phyloP scores from a whole-genome alignment of 148 eudicot species.

The Nepenthes mirabilis region DNA sequence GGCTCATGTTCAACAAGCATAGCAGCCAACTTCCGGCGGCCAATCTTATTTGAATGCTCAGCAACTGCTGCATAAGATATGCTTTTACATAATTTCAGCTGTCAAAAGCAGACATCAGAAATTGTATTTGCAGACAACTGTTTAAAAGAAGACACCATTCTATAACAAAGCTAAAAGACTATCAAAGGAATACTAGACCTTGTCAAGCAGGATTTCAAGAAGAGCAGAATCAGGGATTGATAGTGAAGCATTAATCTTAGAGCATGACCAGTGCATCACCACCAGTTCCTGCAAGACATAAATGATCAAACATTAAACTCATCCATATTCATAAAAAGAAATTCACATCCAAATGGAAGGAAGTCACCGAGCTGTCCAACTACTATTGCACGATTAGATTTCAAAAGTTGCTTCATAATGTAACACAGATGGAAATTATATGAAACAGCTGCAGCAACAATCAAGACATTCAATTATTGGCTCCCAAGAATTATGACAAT shows the following conservation, averaged over 20 bases:
- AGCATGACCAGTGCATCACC: constrained; percentile 94
- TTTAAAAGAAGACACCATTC: not conserved
- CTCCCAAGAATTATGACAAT: too few species aligned
- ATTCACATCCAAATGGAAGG: not conserved
- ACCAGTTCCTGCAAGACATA: constrained; percentile 61
- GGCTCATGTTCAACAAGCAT: constrained; percentile 96
- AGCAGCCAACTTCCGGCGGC: constrained; percentile 89
- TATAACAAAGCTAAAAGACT: constrained; percentile 1
- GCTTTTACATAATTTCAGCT: constrained; percentile 85
- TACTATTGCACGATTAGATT: too few species aligned
- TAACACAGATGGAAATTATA: too few species aligned
- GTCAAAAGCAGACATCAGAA: constrained; percentile 11
- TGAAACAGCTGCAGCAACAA: too few species aligned
- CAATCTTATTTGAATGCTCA: constrained; percentile 91
- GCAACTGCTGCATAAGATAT: constrained; percentile 97
- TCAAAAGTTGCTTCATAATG: too few species aligned
- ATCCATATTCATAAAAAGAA: constrained; percentile 1
- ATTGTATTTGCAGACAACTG: constrained; percentile 3
- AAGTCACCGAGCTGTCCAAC: too few species aligned
- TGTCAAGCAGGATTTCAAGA: constrained; percentile 68
- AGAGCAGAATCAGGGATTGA: constrained; percentile 74
- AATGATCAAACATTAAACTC: not conserved
- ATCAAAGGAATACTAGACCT: constrained; percentile 28
- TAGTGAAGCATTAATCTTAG: constrained; percentile 62
- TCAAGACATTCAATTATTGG: too few species aligned